Conservation (phyloP, 345 rosid species). For the Boechera divaricarpa region DNA sequence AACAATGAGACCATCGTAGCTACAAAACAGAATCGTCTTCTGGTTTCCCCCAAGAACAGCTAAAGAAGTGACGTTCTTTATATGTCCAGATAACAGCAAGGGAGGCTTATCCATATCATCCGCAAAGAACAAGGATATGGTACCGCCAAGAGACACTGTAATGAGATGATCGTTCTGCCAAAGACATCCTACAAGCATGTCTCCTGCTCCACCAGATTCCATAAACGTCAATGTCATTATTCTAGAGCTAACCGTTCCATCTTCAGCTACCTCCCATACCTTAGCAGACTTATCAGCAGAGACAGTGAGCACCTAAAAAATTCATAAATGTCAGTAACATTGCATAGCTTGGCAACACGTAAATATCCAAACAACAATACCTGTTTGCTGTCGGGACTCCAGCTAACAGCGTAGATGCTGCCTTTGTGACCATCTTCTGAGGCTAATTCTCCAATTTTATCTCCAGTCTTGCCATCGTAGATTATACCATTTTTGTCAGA, state of each 20-base stretch:
- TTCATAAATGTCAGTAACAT: slow-evolving; percentile 30
- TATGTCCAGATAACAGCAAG: slow-evolving; percentile 62
- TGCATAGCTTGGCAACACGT: neutral
- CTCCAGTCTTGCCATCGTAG: slow-evolving; percentile 83
- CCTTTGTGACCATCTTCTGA: slow-evolving; percentile 86
- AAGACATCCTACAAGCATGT: slow-evolving; percentile 85
- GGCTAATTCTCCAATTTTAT: slow-evolving; percentile 74
- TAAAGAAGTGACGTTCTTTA: slow-evolving; percentile 67
- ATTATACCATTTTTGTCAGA: slow-evolving; percentile 87
- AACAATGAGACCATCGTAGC: slow-evolving; percentile 74
- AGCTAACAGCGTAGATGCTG: slow-evolving; percentile 86
- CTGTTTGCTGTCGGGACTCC: slow-evolving; percentile 96
- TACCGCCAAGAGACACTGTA: slow-evolving; percentile 72
- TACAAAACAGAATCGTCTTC: slow-evolving; percentile 63
- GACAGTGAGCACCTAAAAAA: slow-evolving; percentile 62
- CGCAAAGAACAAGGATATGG: slow-evolving; percentile 58
- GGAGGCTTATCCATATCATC: slow-evolving; percentile 70
- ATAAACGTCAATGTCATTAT: slow-evolving; percentile 57
- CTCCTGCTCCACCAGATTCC: slow-evolving; percentile 65
- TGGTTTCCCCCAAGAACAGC: slow-evolving; percentile 53
- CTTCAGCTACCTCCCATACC: slow-evolving; percentile 69
- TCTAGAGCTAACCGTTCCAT: slow-evolving; percentile 58
- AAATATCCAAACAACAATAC: slow-evolving; percentile 43
- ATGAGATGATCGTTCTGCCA: slow-evolving; percentile 77
- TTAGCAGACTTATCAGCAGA: slow-evolving; percentile 89